Base-by-base conservation (phyloP, 129 eudicot species). In the Chrysanthemum lavandulifolium region DNA sequence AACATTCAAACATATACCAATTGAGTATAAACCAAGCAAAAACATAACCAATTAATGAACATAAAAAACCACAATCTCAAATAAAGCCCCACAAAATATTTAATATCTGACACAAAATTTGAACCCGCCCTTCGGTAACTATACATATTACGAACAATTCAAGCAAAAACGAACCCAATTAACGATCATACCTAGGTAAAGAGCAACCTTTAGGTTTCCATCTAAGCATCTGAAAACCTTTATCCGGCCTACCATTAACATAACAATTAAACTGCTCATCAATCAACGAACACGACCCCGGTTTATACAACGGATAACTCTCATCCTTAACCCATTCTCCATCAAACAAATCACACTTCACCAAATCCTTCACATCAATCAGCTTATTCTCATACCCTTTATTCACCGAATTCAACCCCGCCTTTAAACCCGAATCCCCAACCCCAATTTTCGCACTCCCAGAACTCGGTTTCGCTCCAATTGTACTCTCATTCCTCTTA, bases 291-390 rank as follows among this genome's bases (percentile, higher is more conserved):
- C 96, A 89, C 56, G 92, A 86, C 72, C 92, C 93, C 23, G 90
- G 90, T 61, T 78, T 79, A 77, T 86, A 89, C 50, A 89, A 67
- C 10, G 96, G 96, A 77, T 86, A 84, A 1, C 80, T 73, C n/a
- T 86, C 92, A 80, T 89, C 96, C 50, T 65, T 82, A 59, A 89
- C 88, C 96, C 96, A 89, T 14, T 82, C 78, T 51, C 96, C 96
- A 84, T 89, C 90, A 81, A 82, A 89, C 61, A 89, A 6, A 74
- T 89, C 79, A 80, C 96, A 89, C 8, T 79, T 78, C 66, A 47
- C 48, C 67, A 83, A 27, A 11, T 73, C 67, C 75, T 72, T 78
- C 76, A 78, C 73, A 68, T 77, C 78, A 40, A 40, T 40, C 47
- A 40, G 47, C 54, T 78, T 65, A 53, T 5, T 52, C 40, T 67